A percentile compares a stretch with the other conserved stretches of the same genome.
phyloP scores from a whole-genome alignment of 1,284 basidiomycete species.

The Omphalotus olearius region DNA sequence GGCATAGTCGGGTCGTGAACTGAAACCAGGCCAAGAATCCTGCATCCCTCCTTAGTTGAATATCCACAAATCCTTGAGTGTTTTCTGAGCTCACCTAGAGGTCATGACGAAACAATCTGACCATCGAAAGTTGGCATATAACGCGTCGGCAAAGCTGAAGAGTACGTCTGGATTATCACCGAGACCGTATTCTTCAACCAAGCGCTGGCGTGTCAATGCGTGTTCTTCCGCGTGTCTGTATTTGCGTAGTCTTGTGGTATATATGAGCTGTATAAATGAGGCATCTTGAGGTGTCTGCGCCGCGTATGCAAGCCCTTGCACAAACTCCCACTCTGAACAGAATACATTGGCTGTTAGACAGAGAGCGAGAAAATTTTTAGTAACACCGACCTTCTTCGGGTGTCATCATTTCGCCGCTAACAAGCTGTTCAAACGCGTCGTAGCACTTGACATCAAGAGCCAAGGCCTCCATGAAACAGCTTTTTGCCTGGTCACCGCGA shows the following conservation, averaged over 20 bases:
- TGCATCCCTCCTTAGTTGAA: slow-evolving; percentile 27
- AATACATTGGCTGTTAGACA: slow-evolving; percentile 6
- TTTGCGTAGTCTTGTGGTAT: slow-evolving; percentile 89
- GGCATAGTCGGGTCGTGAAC: slow-evolving; percentile 87
- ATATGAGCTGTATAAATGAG: slow-evolving; percentile 87
- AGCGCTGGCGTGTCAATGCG: slow-evolving; percentile 63
- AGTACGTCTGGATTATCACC: slow-evolving; percentile 91
- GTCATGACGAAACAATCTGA: slow-evolving; percentile 93
- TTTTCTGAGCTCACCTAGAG: slow-evolving; percentile 47
- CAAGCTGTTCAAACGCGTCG: slow-evolving; percentile 89
- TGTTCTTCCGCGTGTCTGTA: slow-evolving; percentile 84
- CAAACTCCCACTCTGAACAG: slow-evolving; percentile 88
- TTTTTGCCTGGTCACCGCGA: slow-evolving; percentile 84
- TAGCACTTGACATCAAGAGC: slow-evolving; percentile 96
- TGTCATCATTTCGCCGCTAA: slow-evolving; percentile 92
- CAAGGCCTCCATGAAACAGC: slow-evolving; percentile 93
- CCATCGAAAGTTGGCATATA: slow-evolving; percentile 88
- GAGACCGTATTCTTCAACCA: slow-evolving; percentile 78
- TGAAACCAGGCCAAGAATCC: slow-evolving; percentile 77
- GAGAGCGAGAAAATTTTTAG: neutral
- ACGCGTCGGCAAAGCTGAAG: slow-evolving; percentile 86
- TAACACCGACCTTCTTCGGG: slow-evolving; percentile 75
- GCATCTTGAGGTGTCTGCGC: slow-evolving; percentile 86
- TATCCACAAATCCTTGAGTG: neutral
- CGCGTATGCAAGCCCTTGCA: slow-evolving; percentile 79